A percentile compares a stretch with the other conserved stretches of the same genome.
These are phyloP conservation scores for Stevia rebaudiana DNA, from an alignment of 140 eudicot species.

Conservation along the genomic window DNA sequence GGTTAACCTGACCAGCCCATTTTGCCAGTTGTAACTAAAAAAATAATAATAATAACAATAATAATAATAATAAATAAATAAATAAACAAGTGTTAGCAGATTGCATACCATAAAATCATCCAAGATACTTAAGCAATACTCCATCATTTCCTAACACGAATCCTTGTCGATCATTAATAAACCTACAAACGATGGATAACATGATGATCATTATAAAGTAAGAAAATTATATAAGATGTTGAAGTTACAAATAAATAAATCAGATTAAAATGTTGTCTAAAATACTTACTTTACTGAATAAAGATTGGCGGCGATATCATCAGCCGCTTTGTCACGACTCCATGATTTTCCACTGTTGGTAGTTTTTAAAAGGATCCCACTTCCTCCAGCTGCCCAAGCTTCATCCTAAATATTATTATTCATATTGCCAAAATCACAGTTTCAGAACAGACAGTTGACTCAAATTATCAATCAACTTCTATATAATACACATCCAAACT, in stretches of 20 bases:
- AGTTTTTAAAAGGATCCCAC: constrained; percentile 88
- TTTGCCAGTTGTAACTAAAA: neutral
- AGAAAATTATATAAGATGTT: neutral
- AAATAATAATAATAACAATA: too few relatives aligned
- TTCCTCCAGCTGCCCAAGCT: constrained; percentile 99
- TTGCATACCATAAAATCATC: constrained; percentile 43
- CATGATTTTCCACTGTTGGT: constrained; percentile 90
- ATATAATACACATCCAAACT: too few relatives aligned
- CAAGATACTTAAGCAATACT: constrained; percentile 87
- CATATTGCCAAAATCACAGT: constrained; percentile 14
- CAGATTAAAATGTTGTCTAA: neutral
- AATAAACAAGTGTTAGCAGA: constrained; percentile 1
- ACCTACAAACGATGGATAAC: constrained; percentile 42
- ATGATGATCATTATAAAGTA: neutral
- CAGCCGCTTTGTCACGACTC: constrained; percentile 98
- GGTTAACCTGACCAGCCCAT: constrained; percentile 7
- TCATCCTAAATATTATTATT: constrained; percentile 57
- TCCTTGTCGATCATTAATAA: constrained; percentile 83
- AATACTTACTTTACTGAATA: constrained; percentile 91
- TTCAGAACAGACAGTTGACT: neutral
- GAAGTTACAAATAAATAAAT: neutral
- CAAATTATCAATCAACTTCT: neutral
- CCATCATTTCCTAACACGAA: constrained; percentile 99
- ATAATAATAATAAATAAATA: too few relatives aligned
- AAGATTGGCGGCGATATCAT: constrained; percentile 92